Conservation (phyloP, 352 stramenopile species). For the Elongisporangium anandrum region DNA sequence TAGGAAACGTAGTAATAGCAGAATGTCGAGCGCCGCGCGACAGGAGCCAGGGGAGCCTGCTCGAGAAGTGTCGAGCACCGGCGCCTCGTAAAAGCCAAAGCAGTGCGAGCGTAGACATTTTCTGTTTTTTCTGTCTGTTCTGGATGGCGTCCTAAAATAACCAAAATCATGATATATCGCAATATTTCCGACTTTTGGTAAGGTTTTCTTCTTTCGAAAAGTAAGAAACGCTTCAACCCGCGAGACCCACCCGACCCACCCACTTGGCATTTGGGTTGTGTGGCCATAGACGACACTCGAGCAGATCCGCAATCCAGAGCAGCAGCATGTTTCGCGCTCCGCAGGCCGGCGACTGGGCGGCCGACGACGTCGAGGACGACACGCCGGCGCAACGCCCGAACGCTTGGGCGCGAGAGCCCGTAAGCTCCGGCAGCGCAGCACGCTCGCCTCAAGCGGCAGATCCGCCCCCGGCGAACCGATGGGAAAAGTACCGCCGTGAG, state of each 20-base stretch:
- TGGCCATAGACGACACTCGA: neutral
- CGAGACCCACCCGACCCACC: neutral
- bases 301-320: neutral
- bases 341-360: conserved; percentile 69
- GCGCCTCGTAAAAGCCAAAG: neutral
- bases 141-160: neutral
- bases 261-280: neutral
- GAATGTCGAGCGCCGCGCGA: neutral
- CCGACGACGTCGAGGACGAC: conserved; percentile 54
- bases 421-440: neutral
- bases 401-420: conserved; percentile 3
- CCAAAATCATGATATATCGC: neutral
- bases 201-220: neutral
- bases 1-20: neutral
- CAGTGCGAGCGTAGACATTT: neutral
- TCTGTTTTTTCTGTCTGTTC: neutral
- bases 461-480: neutral
- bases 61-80: neutral
- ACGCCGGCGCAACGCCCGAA: conserved; percentile 1
- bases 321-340: conserved; percentile 61
- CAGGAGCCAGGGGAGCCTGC: neutral
- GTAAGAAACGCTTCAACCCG: neutral
- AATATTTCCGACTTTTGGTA: neutral
- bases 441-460: too few species aligned
- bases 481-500: neutral